Evolutionary conservation across 129 eudicot genomes (phyloP).

Genomic region (Chrysanthemum makinoi): DNA sequence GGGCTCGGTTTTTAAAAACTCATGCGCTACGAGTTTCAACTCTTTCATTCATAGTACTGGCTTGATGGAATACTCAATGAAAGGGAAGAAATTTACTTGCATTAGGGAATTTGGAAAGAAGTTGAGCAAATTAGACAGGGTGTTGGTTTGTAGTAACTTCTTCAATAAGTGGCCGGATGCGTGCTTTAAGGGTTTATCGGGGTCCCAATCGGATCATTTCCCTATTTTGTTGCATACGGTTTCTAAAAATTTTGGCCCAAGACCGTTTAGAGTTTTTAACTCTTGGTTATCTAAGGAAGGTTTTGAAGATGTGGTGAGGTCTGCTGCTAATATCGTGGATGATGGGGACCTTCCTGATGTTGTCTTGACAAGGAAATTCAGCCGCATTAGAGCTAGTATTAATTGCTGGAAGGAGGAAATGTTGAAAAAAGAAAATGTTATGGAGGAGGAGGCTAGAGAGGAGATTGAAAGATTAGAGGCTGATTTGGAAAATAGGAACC

Average conservation of each 20-base stretch:
- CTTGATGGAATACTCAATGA: neutral
- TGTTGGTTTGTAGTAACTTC: neutral
- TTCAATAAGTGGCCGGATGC: neutral
- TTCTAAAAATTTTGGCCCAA: neutral
- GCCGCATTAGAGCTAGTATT: neutral
- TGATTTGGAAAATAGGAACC: neutral
- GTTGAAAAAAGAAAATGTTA: no score
- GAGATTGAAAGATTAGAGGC: neutral
- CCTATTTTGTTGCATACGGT: neutral
- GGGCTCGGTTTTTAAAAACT: neutral
- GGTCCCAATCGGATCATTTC: neutral
- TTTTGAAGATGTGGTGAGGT: neutral
- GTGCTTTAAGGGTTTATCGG: neutral
- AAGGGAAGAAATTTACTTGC: neutral
- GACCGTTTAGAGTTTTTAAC: neutral
- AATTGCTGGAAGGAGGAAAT: neutral
- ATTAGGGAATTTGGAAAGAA: neutral
- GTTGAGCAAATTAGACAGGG: neutral
- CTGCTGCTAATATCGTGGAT: neutral
- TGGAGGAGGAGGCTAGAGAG: neutral
- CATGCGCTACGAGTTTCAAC: neutral
- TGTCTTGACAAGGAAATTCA: neutral
- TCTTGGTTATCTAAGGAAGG: neutral
- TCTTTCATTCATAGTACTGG: neutral
- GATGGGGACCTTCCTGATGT: neutral